phyloP scores from a whole-genome alignment of 352 stramenopile genomes.

The Phytophthora foliorum region DNA sequence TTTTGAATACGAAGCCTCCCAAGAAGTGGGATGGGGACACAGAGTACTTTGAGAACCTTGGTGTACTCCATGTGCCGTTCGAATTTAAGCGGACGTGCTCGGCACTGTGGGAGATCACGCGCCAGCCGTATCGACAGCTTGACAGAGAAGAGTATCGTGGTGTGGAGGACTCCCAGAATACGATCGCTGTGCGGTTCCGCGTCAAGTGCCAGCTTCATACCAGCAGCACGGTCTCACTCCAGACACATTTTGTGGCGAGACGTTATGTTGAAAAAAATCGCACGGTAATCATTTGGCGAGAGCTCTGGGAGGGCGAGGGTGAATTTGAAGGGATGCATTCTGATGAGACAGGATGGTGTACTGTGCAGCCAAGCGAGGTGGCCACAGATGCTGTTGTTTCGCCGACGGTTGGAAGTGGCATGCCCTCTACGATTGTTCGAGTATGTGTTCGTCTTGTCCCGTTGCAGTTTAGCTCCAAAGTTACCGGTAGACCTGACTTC shows the following conservation, averaged over 20 bases:
- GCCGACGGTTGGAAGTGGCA: background rate
- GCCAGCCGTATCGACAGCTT: slow-evolving; percentile 30
- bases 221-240: slow-evolving; percentile 17
- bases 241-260: slow-evolving; percentile 43
- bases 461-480: slow-evolving; percentile 24
- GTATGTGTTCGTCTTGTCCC: slow-evolving; percentile 36
- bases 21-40: slow-evolving; percentile 29
- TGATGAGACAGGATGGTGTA: slow-evolving; percentile 37
- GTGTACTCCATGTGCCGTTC: slow-evolving; percentile 21
- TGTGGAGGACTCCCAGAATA: slow-evolving; percentile 11
- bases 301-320: slow-evolving; percentile 51
- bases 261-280: slow-evolving; percentile 55
- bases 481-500: slow-evolving; percentile 9
- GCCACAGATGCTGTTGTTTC: background rate
- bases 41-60: slow-evolving; percentile 36
- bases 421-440: slow-evolving; percentile 17
- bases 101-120: slow-evolving; percentile 23
- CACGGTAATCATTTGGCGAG: slow-evolving; percentile 60
- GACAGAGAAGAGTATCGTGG: slow-evolving; percentile 31
- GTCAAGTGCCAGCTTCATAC: slow-evolving; percentile 20
- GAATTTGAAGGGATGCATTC: slow-evolving; percentile 29
- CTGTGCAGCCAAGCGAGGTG: slow-evolving; percentile 11
- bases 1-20: slow-evolving; percentile 22
- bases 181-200: slow-evolving; percentile 31
- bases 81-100: slow-evolving; percentile 18